Conservation (phyloP, 148 eudicot genomes). For the Dysphania ambrosioides region DNA sequence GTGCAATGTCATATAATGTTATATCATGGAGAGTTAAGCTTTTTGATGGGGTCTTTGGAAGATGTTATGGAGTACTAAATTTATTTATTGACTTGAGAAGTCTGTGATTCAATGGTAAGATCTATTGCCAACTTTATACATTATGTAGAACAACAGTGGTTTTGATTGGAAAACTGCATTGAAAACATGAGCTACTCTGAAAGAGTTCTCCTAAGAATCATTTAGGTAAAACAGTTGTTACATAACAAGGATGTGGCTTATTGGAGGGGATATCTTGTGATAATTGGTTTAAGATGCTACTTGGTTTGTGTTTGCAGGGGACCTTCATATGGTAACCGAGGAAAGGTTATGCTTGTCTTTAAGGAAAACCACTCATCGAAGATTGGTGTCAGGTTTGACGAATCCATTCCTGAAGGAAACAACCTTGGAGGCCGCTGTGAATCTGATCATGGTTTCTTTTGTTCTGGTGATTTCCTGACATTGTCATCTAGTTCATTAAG, state of each 20-base stretch:
- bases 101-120: too few species aligned
- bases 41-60: too few species aligned
- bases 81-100: too few species aligned
- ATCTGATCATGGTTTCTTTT: conserved; percentile 85
- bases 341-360: conserved; percentile 81
- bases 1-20: too few species aligned
- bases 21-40: too few species aligned
- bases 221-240: not conserved
- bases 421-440: conserved; percentile 92
- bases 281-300: not conserved
- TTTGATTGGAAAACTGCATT: not conserved
- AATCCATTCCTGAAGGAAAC: conserved; percentile 70
- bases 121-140: too few species aligned
- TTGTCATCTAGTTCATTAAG: not conserved
- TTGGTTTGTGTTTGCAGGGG: conserved; percentile 49
- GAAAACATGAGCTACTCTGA: conserved; percentile 9
- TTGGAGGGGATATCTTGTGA: not conserved
- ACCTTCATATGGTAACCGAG: conserved; percentile 67
- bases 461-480: conserved; percentile 52
- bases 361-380: conserved; percentile 79
- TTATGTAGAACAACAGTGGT: too few species aligned
- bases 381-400: conserved; percentile 93
- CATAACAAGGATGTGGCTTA: too few species aligned
- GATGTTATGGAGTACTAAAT: too few species aligned
- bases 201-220: not conserved